Percentiles rank a stretch among this genome's conserved stretches.
phyloP scores from a whole-genome alignment of 805 yeast species.

The Dipodascopsis uninucleata region DNA sequence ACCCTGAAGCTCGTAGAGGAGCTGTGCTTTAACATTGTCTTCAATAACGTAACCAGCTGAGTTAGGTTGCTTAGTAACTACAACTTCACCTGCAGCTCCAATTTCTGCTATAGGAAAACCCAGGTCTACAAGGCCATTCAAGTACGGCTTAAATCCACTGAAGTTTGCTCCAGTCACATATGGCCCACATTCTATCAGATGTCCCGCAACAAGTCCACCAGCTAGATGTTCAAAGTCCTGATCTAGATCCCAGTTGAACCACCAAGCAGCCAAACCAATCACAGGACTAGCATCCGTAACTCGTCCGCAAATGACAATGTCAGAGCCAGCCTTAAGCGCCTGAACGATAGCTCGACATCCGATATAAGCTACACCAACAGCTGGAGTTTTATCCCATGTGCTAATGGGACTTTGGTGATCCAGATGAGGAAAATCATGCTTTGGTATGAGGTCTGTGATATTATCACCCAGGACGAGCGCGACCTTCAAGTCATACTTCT shows the following conservation, averaged over 20 bases:
- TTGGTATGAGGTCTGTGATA: constrained; percentile 11
- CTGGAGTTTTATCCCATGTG: constrained; percentile 12
- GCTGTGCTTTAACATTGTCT: constrained; percentile 26
- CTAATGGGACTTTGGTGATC: constrained; percentile 19
- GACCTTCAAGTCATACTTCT: constrained; percentile 22
- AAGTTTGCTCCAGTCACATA: constrained; percentile 31
- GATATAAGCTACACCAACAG: constrained; percentile 25
- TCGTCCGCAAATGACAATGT: constrained; percentile 30
- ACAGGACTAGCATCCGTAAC: constrained; percentile 31
- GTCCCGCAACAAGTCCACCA: constrained; percentile 31
- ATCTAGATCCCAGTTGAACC: constrained; percentile 27
- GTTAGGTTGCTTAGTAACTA: constrained; percentile 29
- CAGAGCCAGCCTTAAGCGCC: constrained; percentile 29
- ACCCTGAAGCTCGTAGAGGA: constrained; percentile 34
- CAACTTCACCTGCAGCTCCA: constrained; percentile 24
- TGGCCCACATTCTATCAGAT: constrained; percentile 30
- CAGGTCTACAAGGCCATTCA: constrained; percentile 22
- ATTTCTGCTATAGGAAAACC: constrained; percentile 31
- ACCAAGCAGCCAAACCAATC: constrained; percentile 30
- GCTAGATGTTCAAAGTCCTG: constrained; percentile 28
- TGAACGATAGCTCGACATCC: constrained; percentile 29
- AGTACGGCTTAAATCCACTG: constrained; percentile 26
- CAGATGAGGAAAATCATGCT: constrained; percentile 5
- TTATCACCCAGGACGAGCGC: constrained; percentile 30
- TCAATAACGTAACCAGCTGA: constrained; percentile 27